phyloP scores from a whole-genome alignment of 1,284 basidiomycete genomes.

The Retiboletus fuscus region DNA sequence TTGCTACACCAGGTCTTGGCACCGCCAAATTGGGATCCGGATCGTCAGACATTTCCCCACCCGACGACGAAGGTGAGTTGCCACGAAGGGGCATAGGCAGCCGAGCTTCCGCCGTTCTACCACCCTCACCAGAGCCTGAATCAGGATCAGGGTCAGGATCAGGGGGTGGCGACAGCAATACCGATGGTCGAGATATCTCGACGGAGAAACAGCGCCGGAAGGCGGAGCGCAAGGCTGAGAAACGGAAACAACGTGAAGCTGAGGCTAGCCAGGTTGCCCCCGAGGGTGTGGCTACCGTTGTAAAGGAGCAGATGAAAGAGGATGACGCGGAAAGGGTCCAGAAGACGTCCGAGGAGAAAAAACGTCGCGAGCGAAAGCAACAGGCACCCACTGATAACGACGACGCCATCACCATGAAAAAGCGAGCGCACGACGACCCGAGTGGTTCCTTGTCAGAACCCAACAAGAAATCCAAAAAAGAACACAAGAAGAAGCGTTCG shows the following conservation, averaged over 20 bases:
- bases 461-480: slow-evolving; percentile 21
- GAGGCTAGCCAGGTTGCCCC: not conserved
- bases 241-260: slow-evolving; percentile 38
- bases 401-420: not conserved
- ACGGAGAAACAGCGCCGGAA: slow-evolving; percentile 36
- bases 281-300: no score
- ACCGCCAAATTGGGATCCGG: slow-evolving; percentile 30
- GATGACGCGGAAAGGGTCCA: not conserved
- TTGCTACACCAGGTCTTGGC: slow-evolving; percentile 27
- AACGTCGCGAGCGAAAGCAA: slow-evolving; percentile 20
- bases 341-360: slow-evolving; percentile 22
- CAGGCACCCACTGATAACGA: not conserved
- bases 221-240: slow-evolving; percentile 38
- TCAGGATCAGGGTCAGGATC: not conserved
- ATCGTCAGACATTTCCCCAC: slow-evolving; percentile 39
- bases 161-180: not conserved
- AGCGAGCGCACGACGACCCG: not conserved
- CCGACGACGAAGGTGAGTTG: slow-evolving; percentile 12
- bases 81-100: slow-evolving; percentile 38
- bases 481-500: slow-evolving; percentile 20
- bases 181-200: not conserved
- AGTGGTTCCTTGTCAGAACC: not conserved
- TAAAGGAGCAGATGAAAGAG: not conserved
- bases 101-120: slow-evolving; percentile 49
- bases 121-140: slow-evolving; percentile 37